phyloP scores from a whole-genome alignment of 1,284 basidiomycete species.

The Pulveroboletus sp. region DNA sequence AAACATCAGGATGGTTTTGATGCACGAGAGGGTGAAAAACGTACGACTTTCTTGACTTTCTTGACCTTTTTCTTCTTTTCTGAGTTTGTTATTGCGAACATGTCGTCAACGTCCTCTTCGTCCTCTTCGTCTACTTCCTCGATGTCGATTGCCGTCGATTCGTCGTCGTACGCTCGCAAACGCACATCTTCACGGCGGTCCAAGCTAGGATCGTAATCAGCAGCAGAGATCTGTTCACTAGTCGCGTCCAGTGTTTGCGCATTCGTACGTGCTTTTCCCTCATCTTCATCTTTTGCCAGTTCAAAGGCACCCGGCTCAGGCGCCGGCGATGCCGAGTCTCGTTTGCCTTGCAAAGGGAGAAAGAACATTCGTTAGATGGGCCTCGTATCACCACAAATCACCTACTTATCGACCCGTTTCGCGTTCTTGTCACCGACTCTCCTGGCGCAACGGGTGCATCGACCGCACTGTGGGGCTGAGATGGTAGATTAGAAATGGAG shows the following conservation, averaged over 20 bases:
- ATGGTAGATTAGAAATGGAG: slow-evolving; percentile 60
- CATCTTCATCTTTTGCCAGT: slow-evolving; percentile 60
- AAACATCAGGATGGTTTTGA: slow-evolving; percentile 10
- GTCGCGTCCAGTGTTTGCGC: slow-evolving; percentile 49
- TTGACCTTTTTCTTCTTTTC: slow-evolving; percentile 63
- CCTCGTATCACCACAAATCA: slow-evolving; percentile 10
- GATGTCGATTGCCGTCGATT: slow-evolving; percentile 43
- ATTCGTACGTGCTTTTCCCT: slow-evolving; percentile 45
- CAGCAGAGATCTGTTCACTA: slow-evolving; percentile 78
- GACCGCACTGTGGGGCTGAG: slow-evolving; percentile 52
- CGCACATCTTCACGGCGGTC: slow-evolving; percentile 83
- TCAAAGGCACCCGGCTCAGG: slow-evolving; percentile 53
- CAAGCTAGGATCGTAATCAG: slow-evolving; percentile 89
- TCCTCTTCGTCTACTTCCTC: slow-evolving; percentile 67
- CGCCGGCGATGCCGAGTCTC: slow-evolving; percentile 55
- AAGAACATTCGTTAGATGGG: slow-evolving; percentile 1
- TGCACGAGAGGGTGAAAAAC: neutral
- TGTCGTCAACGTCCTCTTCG: slow-evolving; percentile 83
- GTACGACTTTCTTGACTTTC: slow-evolving; percentile 55
- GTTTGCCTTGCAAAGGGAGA: slow-evolving; percentile 40
- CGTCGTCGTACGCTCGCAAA: slow-evolving; percentile 56
- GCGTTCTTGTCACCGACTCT: slow-evolving; percentile 12
- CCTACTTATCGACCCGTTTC: slow-evolving; percentile 34
- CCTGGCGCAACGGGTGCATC: slow-evolving; percentile 34
- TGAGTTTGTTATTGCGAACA: slow-evolving; percentile 74